phyloP scores from a whole-genome alignment of 192 early-diverging fungal species.

The Helicostylum pulchrum region DNA sequence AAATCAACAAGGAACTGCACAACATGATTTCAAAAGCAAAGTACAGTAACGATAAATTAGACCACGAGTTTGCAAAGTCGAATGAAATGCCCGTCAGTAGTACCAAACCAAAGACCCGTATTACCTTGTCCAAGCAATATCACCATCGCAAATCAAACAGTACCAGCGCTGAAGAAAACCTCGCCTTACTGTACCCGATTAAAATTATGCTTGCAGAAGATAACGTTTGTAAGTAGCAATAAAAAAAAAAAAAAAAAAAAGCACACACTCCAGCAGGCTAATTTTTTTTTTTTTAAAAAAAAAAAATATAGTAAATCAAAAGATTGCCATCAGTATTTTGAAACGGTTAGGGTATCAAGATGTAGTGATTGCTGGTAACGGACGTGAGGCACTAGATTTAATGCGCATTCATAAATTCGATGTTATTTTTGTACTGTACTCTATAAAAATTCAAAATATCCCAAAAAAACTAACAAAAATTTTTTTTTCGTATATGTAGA shows the following conservation, averaged over 20 bases:
- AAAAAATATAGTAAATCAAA: constrained; percentile 44
- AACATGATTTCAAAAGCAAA: constrained; percentile 14
- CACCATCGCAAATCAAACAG: constrained; percentile 11
- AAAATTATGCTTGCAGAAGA: constrained; percentile 40
- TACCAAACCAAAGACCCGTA: constrained; percentile 9
- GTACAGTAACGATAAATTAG: not conserved
- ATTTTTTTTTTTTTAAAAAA: no score
- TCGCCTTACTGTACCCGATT: constrained; percentile 24
- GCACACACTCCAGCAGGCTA: no score
- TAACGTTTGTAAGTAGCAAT: constrained; percentile 32
- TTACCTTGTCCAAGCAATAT: constrained; percentile 9
- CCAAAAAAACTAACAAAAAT: constrained; percentile 26
- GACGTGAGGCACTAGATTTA: constrained; percentile 44
- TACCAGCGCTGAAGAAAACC: constrained; percentile 24
- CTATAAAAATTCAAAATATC: no score
- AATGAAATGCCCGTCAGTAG: not conserved
- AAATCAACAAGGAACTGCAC: constrained; percentile 7
- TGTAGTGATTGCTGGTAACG: constrained; percentile 48
- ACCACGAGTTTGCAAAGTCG: not conserved
- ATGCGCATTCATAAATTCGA: constrained; percentile 43
- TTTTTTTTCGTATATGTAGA: constrained; percentile 21
- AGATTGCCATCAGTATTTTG: constrained; percentile 50
- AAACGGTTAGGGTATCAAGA: constrained; percentile 47
- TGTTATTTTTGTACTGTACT: no score
- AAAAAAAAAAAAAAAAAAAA: not conserved